Conservation (phyloP, 2,329 filamentous ascomycete species). For the Aspergillus quadricinctus region DNA sequence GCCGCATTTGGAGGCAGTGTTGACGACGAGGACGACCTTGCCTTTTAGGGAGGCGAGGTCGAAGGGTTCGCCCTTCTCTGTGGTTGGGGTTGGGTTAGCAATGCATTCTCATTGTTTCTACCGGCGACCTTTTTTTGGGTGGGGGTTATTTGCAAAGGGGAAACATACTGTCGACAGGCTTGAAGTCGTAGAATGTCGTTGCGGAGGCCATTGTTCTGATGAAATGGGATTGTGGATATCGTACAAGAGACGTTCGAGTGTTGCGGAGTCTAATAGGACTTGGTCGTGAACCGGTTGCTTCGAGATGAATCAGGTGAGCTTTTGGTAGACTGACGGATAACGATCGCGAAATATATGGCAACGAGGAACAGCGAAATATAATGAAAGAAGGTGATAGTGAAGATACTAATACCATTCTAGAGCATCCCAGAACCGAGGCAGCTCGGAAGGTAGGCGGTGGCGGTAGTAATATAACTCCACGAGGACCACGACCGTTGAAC, state of each 20-base stretch:
- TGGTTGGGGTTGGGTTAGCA: slow-evolving; percentile 9
- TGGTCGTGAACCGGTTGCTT: not conserved
- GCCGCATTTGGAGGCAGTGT: slow-evolving; percentile 97
- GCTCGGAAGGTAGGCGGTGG: not conserved
- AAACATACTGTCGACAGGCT: slow-evolving; percentile 53
- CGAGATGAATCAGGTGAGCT: not conserved
- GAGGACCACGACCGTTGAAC: no score
- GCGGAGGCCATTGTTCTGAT: slow-evolving; percentile 51
- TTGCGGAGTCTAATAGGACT: not conserved
- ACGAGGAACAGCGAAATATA: not conserved
- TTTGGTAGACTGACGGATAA: not conserved
- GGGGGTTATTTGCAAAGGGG: not conserved
- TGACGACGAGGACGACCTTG: slow-evolving; percentile 94
- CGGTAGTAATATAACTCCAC: not conserved
- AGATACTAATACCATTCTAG: not conserved
- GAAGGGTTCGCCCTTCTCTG: slow-evolving; percentile 70
- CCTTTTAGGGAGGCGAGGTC: slow-evolving; percentile 69
- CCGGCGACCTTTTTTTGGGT: not conserved
- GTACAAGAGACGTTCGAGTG: not conserved
- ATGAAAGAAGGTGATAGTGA: not conserved
- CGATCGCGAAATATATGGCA: not conserved
- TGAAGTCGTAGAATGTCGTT: slow-evolving; percentile 57
- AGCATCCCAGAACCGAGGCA: not conserved
- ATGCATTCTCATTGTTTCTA: not conserved
- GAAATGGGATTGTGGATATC: not conserved